Evolutionary conservation across 2,329 filamentous ascomycete genomes (phyloP).

Genomic region (Claviceps sp.): DNA sequence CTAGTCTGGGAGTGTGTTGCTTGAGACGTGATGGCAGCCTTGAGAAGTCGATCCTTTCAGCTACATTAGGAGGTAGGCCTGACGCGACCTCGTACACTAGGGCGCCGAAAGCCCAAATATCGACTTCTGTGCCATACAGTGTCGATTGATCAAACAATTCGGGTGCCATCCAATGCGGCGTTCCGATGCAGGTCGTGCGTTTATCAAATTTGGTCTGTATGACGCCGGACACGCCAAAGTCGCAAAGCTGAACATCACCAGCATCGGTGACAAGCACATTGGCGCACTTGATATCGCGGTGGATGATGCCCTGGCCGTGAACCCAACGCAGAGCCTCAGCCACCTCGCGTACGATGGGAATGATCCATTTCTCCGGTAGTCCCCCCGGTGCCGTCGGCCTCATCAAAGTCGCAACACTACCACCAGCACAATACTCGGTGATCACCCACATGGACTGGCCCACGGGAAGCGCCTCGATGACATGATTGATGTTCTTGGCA

Average conservation of each 20-base stretch:
- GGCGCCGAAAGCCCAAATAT: constrained; percentile 78
- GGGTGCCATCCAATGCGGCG: constrained; percentile 77
- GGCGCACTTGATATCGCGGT: constrained; percentile 61
- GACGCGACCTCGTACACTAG: constrained; percentile 73
- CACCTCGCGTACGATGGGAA: constrained; percentile 53
- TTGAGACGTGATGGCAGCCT: constrained; percentile 45
- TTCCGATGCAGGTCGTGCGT: constrained; percentile 68
- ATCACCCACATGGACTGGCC: constrained; percentile 79
- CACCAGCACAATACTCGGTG: constrained; percentile 74
- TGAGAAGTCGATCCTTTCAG: constrained; percentile 32
- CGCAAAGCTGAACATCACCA: constrained; percentile 66
- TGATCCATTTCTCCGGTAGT: constrained; percentile 57
- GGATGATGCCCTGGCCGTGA: constrained; percentile 54
- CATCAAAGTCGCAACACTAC: constrained; percentile 64
- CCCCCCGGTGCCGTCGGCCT: constrained; percentile 52
- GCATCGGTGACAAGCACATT: constrained; percentile 70
- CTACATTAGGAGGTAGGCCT: constrained; percentile 58
- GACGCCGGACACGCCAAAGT: constrained; percentile 72
- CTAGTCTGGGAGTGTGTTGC: constrained; percentile 51
- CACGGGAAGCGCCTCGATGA: constrained; percentile 66
- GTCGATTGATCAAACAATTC: constrained; percentile 55
- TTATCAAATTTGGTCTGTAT: constrained; percentile 66
- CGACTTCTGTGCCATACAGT: constrained; percentile 58
- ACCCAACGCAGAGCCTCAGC: constrained; percentile 55
- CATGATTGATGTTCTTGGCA: constrained; percentile 67